Evolutionary conservation across 306 rosid genomes (phyloP).

Genomic region (Castanopsis chinensis): DNA sequence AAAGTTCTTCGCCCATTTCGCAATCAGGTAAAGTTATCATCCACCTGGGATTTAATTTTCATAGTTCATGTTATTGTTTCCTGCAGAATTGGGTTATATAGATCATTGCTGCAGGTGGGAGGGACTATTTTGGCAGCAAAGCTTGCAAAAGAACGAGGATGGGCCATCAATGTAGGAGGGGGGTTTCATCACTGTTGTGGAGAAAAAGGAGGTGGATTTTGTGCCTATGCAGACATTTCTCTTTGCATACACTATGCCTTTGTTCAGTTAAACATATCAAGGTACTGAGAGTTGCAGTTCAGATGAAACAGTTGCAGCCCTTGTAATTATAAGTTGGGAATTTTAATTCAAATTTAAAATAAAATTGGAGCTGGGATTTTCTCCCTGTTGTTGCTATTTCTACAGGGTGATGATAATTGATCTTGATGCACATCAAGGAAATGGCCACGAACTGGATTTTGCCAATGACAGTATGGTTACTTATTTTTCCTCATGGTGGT

Average conservation of each 20-base stretch:
- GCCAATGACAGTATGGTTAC: constrained; percentile 63
- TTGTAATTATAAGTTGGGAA: constrained; percentile 12
- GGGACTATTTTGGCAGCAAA: constrained; percentile 87
- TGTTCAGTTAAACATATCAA: constrained; percentile 67
- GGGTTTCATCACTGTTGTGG: constrained; percentile 96
- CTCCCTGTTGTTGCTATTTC: constrained; percentile 23
- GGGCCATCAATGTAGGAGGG: constrained; percentile 97
- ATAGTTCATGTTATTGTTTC: not conserved
- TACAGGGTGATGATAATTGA: constrained; percentile 91
- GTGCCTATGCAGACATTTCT: constrained; percentile 86
- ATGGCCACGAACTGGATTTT: constrained; percentile 90
- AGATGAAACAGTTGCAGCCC: not conserved
- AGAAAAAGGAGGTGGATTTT: constrained; percentile 85
- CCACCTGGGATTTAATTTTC: not conserved
- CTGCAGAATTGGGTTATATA: constrained; percentile 2
- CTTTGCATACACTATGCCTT: constrained; percentile 79
- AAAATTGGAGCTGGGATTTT: constrained; percentile 6
- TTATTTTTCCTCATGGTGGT: constrained; percentile 14
- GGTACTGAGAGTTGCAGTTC: constrained; percentile 39
- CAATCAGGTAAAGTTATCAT: constrained; percentile 57
- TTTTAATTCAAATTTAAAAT: constrained; percentile 11
- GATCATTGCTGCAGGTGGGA: constrained; percentile 61
- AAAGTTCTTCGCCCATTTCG: constrained; percentile 82
- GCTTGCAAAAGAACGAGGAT: constrained; percentile 89
- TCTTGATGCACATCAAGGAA: constrained; percentile 99